Percentiles rank a stretch among this genome's conserved stretches.
phyloP scores from a whole-genome alignment of 73 alveolate genomes.

The Paramecium caudatum region DNA sequence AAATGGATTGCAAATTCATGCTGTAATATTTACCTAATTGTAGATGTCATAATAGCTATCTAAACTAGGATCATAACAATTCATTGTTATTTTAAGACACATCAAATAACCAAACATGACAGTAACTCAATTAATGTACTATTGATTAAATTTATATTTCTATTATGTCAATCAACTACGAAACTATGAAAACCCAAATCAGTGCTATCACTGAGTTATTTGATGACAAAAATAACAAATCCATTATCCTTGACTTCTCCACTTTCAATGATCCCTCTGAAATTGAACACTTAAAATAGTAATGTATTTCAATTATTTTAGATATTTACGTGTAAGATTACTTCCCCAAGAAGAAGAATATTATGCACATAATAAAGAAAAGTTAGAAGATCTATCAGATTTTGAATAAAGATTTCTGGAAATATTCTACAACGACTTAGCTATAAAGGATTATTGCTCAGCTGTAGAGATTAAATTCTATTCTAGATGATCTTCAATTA shows the following conservation, averaged over 20 bases:
- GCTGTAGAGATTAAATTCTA: not conserved
- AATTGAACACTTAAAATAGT: not conserved
- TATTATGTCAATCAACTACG: not conserved
- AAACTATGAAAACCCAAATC: not conserved
- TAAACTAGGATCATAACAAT: not conserved
- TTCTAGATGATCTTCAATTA: slow-evolving; percentile 4
- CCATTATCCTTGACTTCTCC: not conserved
- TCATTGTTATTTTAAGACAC: slow-evolving; percentile 6
- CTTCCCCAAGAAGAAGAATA: not conserved
- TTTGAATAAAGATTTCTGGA: slow-evolving; percentile 5
- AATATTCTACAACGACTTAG: slow-evolving; percentile 15
- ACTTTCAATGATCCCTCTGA: not conserved
- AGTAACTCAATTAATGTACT: slow-evolving; percentile 3
- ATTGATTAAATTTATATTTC: not conserved
- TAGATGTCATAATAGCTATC: not conserved
- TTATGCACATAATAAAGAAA: not conserved
- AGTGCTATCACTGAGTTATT: not conserved
- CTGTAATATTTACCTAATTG: not conserved
- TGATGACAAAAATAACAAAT: not conserved
- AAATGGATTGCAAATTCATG: slow-evolving; percentile 19
- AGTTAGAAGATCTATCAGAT: not conserved
- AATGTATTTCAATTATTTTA: not conserved
- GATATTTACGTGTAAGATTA: not conserved
- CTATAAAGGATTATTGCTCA: not conserved
- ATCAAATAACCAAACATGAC: not conserved